These are phyloP conservation scores for Teunomyces tritomae DNA, from an alignment of 805 yeast species.

Conservation along the genomic window DNA sequence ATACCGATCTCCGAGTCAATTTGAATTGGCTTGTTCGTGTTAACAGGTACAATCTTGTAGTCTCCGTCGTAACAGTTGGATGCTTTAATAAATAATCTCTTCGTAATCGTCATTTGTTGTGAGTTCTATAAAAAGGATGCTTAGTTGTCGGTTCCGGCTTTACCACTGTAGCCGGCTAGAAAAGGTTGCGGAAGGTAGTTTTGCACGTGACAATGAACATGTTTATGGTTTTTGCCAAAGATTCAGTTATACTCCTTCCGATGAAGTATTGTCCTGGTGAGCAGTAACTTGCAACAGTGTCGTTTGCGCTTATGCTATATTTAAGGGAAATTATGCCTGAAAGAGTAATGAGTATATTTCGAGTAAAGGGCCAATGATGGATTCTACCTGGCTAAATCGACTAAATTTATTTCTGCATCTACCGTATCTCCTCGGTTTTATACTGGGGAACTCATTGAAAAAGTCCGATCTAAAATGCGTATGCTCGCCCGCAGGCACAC, in stretches of 20 bases:
- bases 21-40: conserved; percentile 34
- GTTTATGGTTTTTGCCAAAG: neutral
- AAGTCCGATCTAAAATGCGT: too few relatives aligned
- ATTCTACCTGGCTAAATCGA: too few relatives aligned
- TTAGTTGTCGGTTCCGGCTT: conserved; percentile 1
- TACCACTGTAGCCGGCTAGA: neutral
- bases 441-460: too few relatives aligned
- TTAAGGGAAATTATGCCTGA: too few relatives aligned
- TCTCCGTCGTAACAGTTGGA: conserved; percentile 22
- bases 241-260: neutral
- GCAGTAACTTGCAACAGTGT: too few relatives aligned
- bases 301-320: too few relatives aligned
- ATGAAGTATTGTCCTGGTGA: neutral
- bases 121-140: neutral
- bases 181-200: neutral
- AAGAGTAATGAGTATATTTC: too few relatives aligned
- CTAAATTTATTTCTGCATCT: too few relatives aligned
- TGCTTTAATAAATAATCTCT: conserved; percentile 33
- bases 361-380: too few relatives aligned
- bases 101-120: conserved; percentile 11
- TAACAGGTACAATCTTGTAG: conserved; percentile 40
- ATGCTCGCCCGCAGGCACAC: too few relatives aligned
- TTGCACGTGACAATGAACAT: neutral
- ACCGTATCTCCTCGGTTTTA: too few relatives aligned
- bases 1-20: conserved; percentile 39